These are phyloP conservation scores for Brettanomyces sp. DNA, from an alignment of 805 yeast species.

Conservation along the genomic window DNA sequence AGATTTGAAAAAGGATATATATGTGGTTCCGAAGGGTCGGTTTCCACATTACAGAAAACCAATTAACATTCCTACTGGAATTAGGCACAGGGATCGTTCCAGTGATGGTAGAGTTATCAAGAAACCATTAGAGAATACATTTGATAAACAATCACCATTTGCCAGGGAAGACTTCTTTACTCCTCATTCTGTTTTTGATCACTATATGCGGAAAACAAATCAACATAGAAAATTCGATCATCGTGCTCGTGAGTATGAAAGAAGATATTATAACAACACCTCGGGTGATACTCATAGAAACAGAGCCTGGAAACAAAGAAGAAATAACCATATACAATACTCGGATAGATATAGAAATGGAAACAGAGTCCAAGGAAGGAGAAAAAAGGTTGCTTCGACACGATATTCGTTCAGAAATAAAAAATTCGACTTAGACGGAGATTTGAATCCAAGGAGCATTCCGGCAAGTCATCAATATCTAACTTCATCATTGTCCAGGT, in stretches of 20 bases:
- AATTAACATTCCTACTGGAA: conserved; percentile 19
- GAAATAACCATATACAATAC: background rate
- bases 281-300: conserved; percentile 5
- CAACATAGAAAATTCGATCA: conserved; percentile 13
- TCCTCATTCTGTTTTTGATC: conserved; percentile 64
- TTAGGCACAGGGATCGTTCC: conserved; percentile 11
- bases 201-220: conserved; percentile 59
- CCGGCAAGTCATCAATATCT: too few species aligned
- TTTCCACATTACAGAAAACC: conserved; percentile 18
- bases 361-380: conserved; percentile 6
- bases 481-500: too few species aligned
- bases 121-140: conserved; percentile 10
- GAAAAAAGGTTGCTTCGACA: background rate
- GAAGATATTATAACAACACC: conserved; percentile 8
- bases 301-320: conserved; percentile 3
- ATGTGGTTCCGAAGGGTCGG: background rate
- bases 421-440: background rate
- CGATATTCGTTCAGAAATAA: background rate
- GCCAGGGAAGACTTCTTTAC: conserved; percentile 70
- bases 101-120: conserved; percentile 13
- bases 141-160: conserved; percentile 21
- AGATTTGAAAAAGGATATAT: background rate
- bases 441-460: too few species aligned
- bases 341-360: conserved; percentile 7
- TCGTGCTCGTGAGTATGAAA: conserved; percentile 17